Conservation (phyloP, 2,329 filamentous ascomycete genomes). For the Sclerotinia sclerotiorum region DNA sequence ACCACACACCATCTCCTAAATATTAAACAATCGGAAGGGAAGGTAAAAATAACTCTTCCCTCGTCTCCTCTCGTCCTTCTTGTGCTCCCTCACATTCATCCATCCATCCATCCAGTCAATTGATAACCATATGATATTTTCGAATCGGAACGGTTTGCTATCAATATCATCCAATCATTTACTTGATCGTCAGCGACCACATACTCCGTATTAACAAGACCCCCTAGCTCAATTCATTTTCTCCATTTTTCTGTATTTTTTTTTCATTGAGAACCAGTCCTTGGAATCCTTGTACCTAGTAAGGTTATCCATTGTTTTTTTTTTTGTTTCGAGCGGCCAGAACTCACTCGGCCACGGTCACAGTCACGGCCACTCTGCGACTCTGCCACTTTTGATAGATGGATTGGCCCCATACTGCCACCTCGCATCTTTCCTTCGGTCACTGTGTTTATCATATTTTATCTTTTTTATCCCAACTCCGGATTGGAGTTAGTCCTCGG, state of each 20-base stretch:
- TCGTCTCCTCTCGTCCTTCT: neutral
- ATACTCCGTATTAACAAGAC: neutral
- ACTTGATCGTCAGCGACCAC: neutral
- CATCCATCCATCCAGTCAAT: neutral
- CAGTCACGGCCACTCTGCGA: conserved; percentile 8
- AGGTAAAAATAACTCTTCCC: conserved; percentile 9
- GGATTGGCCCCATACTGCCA: conserved; percentile 22
- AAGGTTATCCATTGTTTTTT: neutral
- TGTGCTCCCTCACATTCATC: conserved; percentile 2
- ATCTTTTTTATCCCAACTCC: neutral
- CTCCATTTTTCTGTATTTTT: neutral
- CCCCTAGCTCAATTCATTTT: conserved; percentile 5
- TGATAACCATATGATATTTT: conserved; percentile 3
- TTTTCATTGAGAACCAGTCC: conserved; percentile 17
- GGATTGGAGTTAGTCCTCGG: neutral
- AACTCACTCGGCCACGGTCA: neutral
- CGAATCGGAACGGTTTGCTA: conserved; percentile 10
- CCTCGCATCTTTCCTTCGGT: neutral
- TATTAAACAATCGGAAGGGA: neutral
- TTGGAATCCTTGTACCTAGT: neutral
- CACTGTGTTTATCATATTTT: neutral
- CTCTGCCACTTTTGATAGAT: conserved; percentile 21
- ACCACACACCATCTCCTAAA: neutral
- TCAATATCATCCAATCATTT: conserved; percentile 18
- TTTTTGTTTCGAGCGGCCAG: neutral